Conservation (phyloP, 2,329 filamentous ascomycete genomes). For the Orbilia quercus region DNA sequence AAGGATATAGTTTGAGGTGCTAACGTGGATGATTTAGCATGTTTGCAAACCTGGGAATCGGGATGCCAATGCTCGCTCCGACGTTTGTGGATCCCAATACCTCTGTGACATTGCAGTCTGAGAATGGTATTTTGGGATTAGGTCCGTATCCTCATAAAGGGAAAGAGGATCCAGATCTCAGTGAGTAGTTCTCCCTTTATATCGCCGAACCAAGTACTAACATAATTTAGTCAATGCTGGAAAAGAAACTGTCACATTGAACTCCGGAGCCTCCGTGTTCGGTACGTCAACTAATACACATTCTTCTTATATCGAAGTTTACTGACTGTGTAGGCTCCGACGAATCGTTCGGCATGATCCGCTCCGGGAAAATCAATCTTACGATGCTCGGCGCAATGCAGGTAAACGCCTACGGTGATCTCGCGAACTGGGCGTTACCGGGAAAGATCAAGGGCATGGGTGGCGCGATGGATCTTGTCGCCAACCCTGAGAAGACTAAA, state of each 20-base stretch:
- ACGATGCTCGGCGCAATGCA: constrained; percentile 85
- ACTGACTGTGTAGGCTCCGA: constrained; percentile 67
- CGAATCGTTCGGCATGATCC: constrained; percentile 88
- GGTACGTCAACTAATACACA: constrained; percentile 61
- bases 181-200: constrained; percentile 26
- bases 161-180: constrained; percentile 72
- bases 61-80: constrained; percentile 87
- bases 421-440: constrained; percentile 91
- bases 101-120: constrained; percentile 82
- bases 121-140: constrained; percentile 87
- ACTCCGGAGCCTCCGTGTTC: constrained; percentile 80
- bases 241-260: constrained; percentile 85
- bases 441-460: constrained; percentile 92
- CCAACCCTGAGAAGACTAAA: constrained; percentile 77
- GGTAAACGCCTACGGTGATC: constrained; percentile 79
- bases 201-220: not conserved
- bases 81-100: constrained; percentile 76
- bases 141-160: constrained; percentile 80
- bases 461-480: constrained; percentile 78
- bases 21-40: constrained; percentile 44
- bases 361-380: constrained; percentile 83
- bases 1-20: constrained; percentile 58
- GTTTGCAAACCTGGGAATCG: constrained; percentile 83
- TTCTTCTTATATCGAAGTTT: not conserved
- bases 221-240: constrained; percentile 75